These are phyloP conservation scores for Adenanthera pavonina DNA, from an alignment of 306 rosid species.

Conservation along the genomic window DNA sequence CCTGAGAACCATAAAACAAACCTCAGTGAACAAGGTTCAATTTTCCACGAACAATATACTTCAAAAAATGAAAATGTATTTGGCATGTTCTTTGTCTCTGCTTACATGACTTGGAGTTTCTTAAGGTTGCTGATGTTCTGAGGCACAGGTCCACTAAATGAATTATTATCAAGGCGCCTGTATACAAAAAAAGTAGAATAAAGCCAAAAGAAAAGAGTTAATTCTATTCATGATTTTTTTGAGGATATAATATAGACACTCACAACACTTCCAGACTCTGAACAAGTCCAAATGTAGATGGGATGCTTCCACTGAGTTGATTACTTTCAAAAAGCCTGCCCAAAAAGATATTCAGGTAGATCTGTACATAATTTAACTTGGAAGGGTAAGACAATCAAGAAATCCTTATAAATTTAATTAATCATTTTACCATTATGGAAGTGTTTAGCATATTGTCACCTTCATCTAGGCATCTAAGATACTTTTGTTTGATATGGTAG, in stretches of 20 bases:
- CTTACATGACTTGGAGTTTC: constrained; percentile 55
- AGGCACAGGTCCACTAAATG: constrained; percentile 55
- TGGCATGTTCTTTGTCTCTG: constrained; percentile 11
- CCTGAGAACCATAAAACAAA: constrained; percentile 47
- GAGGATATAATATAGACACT: constrained; percentile 49
- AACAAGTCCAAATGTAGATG: constrained; percentile 64
- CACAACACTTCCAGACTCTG: constrained; percentile 59
- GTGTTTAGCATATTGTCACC: not conserved
- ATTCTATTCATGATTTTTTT: not conserved
- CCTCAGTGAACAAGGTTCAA: constrained; percentile 17
- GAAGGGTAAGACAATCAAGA: not conserved
- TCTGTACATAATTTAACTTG: not conserved
- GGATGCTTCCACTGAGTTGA: constrained; percentile 58
- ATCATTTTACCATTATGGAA: not conserved
- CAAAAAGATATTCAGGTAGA: constrained; percentile 16
- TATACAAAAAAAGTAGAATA: constrained; percentile 25
- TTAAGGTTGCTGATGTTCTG: constrained; percentile 53
- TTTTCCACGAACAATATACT: not conserved
- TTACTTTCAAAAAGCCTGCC: constrained; percentile 72
- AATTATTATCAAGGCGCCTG: constrained; percentile 68
- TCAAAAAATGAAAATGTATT: not conserved
- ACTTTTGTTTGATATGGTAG: not conserved
- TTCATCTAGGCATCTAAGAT: not conserved
- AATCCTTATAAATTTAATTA: not conserved
- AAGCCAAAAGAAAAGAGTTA: not conserved